Evolutionary conservation across 129 eudicot species (phyloP).

Genomic region (Artemisia annua): DNA sequence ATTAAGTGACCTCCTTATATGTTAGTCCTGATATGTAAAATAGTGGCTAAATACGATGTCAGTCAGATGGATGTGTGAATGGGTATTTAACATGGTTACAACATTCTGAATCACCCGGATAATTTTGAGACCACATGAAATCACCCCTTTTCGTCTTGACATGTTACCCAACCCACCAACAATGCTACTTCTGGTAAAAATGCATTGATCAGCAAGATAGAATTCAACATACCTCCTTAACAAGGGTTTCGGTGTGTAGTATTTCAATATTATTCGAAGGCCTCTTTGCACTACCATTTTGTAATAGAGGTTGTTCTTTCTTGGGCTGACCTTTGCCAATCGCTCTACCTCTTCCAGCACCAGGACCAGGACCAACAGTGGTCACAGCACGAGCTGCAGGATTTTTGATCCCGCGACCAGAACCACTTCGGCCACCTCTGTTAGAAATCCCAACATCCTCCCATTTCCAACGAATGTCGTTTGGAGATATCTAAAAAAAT

Average conservation of each 20-base stretch:
- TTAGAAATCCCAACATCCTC: conserved; percentile 69
- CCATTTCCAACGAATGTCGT: conserved; percentile 77
- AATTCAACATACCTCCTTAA: conserved; percentile 66
- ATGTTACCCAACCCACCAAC: no score
- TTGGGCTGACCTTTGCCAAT: conserved; percentile 48
- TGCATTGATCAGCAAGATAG: no score
- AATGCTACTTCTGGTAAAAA: no score
- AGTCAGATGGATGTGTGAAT: no score
- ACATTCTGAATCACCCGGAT: no score
- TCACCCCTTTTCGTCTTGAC: no score
- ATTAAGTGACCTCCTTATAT: no score
- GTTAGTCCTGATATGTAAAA: no score
- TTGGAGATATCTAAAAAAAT: conserved; percentile 55
- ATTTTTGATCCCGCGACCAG: conserved; percentile 56
- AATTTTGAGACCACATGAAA: no score
- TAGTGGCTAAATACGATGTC: no score
- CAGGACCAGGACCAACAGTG: conserved; percentile 38
- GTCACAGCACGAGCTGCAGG: conserved; percentile 55
- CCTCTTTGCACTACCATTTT: conserved; percentile 63
- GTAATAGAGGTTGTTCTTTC: conserved; percentile 48
- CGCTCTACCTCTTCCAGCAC: conserved; percentile 79
- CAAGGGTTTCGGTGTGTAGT: conserved; percentile 81
- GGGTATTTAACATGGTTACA: no score
- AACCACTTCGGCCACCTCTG: conserved; percentile 56
- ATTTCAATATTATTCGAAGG: conserved; percentile 59